Base-by-base conservation (phyloP, 2,329 filamentous ascomycete species). In the Albifimbria verrucaria region DNA sequence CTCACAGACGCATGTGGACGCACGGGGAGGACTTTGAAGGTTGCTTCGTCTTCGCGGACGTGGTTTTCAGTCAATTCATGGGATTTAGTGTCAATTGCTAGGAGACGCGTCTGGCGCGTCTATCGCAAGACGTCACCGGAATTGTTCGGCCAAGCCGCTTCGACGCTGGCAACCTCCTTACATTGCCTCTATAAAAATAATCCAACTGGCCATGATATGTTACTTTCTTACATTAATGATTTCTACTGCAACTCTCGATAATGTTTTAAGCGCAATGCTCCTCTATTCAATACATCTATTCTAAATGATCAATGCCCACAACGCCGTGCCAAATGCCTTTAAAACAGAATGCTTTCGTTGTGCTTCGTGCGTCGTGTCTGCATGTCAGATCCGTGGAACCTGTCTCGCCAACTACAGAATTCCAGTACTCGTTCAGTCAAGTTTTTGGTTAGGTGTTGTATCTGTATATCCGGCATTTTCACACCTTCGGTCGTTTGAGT, bases 401-500 rank as follows among this genome's bases (percentile, higher is more conserved):
- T 59, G 18, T 54, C 52, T 62, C 67, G 69, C 69, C 69, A 71
- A 48, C 59, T 55, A 24, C 62, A 62, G 72, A 72, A 77, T 41
- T 60, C 60, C 26, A 50, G 55, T 12, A 70, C 52, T 51, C 68
- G 59, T 25, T 62, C 64, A 24, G 62, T 55, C 52, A 77, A 51
- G 46, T 66, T 67, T 20, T 55, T 48, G n/a, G 68, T 36, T 44
- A 77, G 54, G 10, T 61, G 58, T 15, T 57, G 55, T 50, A 52
- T 52, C 12, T 67, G 55, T 71, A 70, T 76, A 11, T 58, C 39
- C n/a, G 62, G 65, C 17, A 59, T 54, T 18, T 58, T 52, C 17
- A 69, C 65, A 11, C 72, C 73, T 51, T 70, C 69, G 2, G 65
- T 67, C 4, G 68, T 65, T 49, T 75, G 70, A 18, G 68, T 70